Base-by-base conservation (phyloP, 768 basidiomycete genomes). In the Amanita polypyramis region DNA sequence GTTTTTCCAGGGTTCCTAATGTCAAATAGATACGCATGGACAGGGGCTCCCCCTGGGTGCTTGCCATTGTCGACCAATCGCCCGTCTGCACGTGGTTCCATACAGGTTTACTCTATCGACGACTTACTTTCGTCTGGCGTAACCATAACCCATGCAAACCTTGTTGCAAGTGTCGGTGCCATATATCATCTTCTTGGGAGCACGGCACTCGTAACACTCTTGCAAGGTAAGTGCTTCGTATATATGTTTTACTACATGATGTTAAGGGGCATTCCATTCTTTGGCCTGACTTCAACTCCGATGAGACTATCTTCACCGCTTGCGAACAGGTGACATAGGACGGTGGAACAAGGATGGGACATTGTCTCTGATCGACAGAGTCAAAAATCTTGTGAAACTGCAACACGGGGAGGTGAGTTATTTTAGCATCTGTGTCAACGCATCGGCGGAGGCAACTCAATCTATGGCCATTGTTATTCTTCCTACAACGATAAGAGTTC, bases 301-400 rank as follows among this genome's bases (percentile, higher is more conserved):
- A 97, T 66, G 76, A 80, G 57, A 70, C 60, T 10, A 79, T 91
- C 59, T 94, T 95, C 63, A 86, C 90, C 2, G 91, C 90, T 66
- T 97, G 61, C 76, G 87, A 59, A 97, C 94, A 0, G 95, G 95
- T 8, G 95, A 98, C 61, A 75, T 98, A 30, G 95, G 91, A 0
- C 87, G 87, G 63, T 97, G 91, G 90, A 95, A 96, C 63, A 55
- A 75, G 15, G 90, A 98, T 59, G 95, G 95, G 11, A 95, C 94
- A 2, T 64, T 99, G 27, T 76, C 73, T 12, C 63, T 99, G 55
- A 86, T 99, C 60, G 95, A 98, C 63, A 79, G 92, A 81, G 75
- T 91, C 60, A 92, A 92, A 79, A 97, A 97, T 63, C 65, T 96
- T 35, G 78, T 95, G 62, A 97, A 96, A 65, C 73, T 93, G 9